Evolutionary conservation across 352 stramenopile genomes (phyloP).

Genomic region (Plasmopara viticola): DNA sequence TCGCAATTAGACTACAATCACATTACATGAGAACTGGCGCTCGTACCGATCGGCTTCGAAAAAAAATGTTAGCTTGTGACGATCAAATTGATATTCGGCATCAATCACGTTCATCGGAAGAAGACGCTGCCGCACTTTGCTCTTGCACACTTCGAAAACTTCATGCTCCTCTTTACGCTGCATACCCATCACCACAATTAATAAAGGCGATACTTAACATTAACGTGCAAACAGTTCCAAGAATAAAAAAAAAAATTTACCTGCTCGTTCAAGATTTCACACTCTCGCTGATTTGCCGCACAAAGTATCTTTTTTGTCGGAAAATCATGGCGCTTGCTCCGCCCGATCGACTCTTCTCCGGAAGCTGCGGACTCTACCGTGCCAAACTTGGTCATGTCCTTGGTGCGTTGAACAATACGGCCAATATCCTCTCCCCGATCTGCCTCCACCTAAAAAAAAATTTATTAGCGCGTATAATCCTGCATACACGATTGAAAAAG

Average conservation of each 20-base stretch:
- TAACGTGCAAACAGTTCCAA: too few relatives aligned
- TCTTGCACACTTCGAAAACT: conserved; percentile 94
- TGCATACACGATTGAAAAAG: neutral
- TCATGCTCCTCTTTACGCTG: conserved; percentile 92
- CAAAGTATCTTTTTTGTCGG: conserved; percentile 91
- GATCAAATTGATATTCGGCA: conserved; percentile 98
- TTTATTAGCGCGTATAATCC: neutral
- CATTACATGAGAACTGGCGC: too few relatives aligned
- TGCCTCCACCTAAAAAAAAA: conserved; percentile 88
- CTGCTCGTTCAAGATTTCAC: conserved; percentile 88
- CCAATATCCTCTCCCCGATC: conserved; percentile 97
- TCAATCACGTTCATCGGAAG: conserved; percentile 97
- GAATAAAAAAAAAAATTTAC: conserved; percentile 9
- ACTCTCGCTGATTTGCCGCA: conserved; percentile 88
- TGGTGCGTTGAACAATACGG: conserved; percentile 85
- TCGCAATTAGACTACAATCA: too few relatives aligned
- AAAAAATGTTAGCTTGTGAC: conserved; percentile 98
- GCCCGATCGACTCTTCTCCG: conserved; percentile 36
- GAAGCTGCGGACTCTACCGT: conserved; percentile 22
- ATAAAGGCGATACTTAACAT: too few relatives aligned
- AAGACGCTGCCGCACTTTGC: conserved; percentile 91
- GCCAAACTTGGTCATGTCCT: conserved; percentile 75
- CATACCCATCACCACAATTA: too few relatives aligned
- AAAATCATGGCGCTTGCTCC: conserved; percentile 60
- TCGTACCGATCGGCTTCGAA: conserved; percentile 93